A percentile compares a stretch with the other conserved stretches of the same genome.
Evolutionary conservation across 106 monocot species (phyloP).

Genomic region (Phalaenopsis equestris): DNA sequence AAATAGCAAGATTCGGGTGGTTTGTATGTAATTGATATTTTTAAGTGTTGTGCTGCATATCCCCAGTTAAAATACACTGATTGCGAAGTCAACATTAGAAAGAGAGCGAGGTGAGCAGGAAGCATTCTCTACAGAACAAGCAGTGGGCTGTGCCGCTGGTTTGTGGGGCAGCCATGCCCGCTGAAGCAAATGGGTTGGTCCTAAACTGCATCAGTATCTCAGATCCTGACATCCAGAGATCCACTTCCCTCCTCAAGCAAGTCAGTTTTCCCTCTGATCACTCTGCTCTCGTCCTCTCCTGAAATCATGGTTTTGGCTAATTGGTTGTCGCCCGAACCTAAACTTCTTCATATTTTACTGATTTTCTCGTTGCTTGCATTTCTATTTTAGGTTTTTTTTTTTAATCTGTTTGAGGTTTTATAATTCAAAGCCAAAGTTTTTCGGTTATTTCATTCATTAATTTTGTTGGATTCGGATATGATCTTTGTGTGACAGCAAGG

Average conservation of each 20-base stretch:
- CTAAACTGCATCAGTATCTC: slow-evolving; percentile 24
- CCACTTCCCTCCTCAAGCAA: slow-evolving; percentile 25
- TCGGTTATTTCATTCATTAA: neutral
- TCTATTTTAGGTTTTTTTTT: neutral
- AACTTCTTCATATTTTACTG: neutral
- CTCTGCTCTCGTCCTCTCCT: neutral
- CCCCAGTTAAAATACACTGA: too few species aligned
- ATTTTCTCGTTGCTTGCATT: neutral
- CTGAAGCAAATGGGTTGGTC: neutral
- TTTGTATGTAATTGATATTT: too few species aligned
- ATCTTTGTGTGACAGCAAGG: neutral
- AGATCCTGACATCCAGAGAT: slow-evolving; percentile 17
- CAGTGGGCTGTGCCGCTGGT: neutral
- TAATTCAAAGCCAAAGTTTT: neutral
- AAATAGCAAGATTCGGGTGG: too few species aligned
- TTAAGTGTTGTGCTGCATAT: too few species aligned
- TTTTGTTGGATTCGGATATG: neutral
- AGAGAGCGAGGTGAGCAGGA: neutral
- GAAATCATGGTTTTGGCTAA: neutral
- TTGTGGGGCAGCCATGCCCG: neutral
- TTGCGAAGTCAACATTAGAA: neutral
- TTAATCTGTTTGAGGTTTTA: neutral
- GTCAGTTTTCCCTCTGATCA: neutral
- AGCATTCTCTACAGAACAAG: neutral
- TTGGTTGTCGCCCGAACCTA: too few species aligned